These are phyloP conservation scores for Cercis canadensis DNA, from an alignment of 306 rosid species.

Conservation along the genomic window DNA sequence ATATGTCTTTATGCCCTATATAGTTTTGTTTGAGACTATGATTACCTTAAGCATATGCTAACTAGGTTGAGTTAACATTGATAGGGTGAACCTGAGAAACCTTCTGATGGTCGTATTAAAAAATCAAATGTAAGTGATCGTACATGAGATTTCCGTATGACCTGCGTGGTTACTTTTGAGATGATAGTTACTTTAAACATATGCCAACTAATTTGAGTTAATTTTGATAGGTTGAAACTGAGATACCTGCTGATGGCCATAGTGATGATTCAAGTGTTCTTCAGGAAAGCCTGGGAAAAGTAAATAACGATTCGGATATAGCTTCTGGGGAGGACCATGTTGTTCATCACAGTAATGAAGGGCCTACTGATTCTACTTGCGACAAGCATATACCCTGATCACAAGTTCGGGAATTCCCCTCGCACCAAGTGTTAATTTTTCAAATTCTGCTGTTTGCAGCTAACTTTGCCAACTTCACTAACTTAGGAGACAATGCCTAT, in stretches of 20 bases:
- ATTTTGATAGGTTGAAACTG: slow-evolving; percentile 44
- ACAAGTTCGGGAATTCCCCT: slow-evolving; percentile 16
- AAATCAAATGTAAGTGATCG: slow-evolving; percentile 28
- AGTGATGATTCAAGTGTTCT: slow-evolving; percentile 3
- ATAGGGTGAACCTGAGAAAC: slow-evolving; percentile 40
- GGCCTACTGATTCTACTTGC: slow-evolving; percentile 3
- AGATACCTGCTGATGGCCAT: slow-evolving; percentile 32
- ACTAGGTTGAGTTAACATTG: slow-evolving; percentile 28
- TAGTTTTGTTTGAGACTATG: slow-evolving; percentile 11
- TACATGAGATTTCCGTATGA: neutral
- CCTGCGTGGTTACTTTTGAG: slow-evolving; percentile 1
- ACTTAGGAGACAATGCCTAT: no score
- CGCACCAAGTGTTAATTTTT: slow-evolving; percentile 28
- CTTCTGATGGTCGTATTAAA: slow-evolving; percentile 9
- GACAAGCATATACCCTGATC: neutral
- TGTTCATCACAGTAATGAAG: neutral
- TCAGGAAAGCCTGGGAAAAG: neutral
- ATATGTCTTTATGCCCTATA: slow-evolving; percentile 15
- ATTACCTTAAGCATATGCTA: slow-evolving; percentile 11
- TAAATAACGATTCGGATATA: slow-evolving; percentile 1
- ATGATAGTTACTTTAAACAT: slow-evolving; percentile 16
- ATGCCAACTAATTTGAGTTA: slow-evolving; percentile 18
- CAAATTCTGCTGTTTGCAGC: slow-evolving; percentile 29
- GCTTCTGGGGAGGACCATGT: slow-evolving; percentile 17
- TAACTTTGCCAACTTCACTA: no score